Percentiles rank a stretch among this genome's conserved stretches.
Conservation (phyloP, 2,329 filamentous ascomycete species). For the Basipetospora sp. region DNA sequence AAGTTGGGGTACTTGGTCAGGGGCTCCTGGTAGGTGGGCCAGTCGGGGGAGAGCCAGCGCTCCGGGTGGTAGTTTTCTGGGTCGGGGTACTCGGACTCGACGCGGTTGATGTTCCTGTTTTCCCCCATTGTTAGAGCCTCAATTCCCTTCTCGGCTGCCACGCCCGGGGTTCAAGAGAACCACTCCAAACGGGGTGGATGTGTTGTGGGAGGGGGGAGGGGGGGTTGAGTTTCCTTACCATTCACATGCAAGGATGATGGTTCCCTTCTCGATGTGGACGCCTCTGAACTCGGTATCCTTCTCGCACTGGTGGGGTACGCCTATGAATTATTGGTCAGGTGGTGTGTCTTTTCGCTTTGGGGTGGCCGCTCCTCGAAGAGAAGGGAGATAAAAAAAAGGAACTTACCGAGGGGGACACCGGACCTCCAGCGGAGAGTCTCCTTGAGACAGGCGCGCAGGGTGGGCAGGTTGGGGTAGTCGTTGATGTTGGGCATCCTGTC, state of each 20-base stretch:
- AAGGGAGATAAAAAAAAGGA: background rate
- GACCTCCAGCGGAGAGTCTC: conserved; percentile 45
- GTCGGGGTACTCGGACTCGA: conserved; percentile 44
- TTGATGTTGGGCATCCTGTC: conserved; percentile 35
- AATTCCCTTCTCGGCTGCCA: no score
- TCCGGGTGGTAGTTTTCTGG: conserved; percentile 49
- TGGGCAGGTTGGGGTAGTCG: conserved; percentile 36
- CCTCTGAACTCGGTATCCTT: conserved; percentile 30
- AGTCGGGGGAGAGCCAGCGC: conserved; percentile 46
- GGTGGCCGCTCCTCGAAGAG: no score
- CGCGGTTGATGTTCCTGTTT: conserved; percentile 41
- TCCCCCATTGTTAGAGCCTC: no score
- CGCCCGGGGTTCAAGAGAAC: no score
- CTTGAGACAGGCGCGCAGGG: conserved; percentile 39
- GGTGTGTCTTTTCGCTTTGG: background rate
- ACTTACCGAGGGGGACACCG: conserved; percentile 34
- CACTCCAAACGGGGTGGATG: no score
- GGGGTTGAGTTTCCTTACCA: conserved; percentile 22
- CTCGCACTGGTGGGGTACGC: conserved; percentile 35
- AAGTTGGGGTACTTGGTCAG: conserved; percentile 49
- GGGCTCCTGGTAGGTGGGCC: conserved; percentile 50
- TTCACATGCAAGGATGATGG: conserved; percentile 34
- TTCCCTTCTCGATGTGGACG: conserved; percentile 32
- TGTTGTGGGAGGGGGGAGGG: no score
- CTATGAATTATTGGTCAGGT: conserved; percentile 9